phyloP scores from a whole-genome alignment of 805 yeast species.

The Teunomyces cretensis region DNA sequence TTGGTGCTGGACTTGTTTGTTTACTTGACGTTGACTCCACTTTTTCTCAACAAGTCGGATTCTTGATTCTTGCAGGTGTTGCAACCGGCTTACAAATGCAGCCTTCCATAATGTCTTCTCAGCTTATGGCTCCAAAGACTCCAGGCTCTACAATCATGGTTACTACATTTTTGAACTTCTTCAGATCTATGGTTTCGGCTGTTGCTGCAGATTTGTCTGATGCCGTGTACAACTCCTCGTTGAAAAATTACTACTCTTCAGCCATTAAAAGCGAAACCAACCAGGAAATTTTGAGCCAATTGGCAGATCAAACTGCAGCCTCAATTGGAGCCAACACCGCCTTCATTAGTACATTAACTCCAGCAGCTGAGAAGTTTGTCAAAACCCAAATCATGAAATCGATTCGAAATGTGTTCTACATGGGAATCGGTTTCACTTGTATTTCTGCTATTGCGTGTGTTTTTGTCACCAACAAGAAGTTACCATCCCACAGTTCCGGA shows the following conservation, averaged over 20 bases:
- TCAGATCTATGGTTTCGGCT: slow-evolving; percentile 47
- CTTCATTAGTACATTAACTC: slow-evolving; percentile 15
- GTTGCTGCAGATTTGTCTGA: slow-evolving; percentile 44
- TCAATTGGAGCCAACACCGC: slow-evolving; percentile 15
- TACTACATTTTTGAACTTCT: slow-evolving; percentile 45
- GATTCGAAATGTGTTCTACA: slow-evolving; percentile 40
- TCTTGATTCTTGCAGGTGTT: slow-evolving; percentile 47
- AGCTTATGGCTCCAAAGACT: slow-evolving; percentile 50
- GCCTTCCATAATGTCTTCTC: slow-evolving; percentile 43
- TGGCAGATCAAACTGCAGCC: slow-evolving; percentile 14
- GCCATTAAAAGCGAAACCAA: slow-evolving; percentile 9
- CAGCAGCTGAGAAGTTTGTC: slow-evolving; percentile 23
- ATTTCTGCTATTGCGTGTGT: slow-evolving; percentile 28
- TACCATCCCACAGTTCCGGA: slow-evolving; percentile 27
- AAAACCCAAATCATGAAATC: slow-evolving; percentile 35
- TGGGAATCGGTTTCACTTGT: slow-evolving; percentile 35
- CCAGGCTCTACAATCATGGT: slow-evolving; percentile 51
- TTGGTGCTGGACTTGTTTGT: slow-evolving; percentile 46
- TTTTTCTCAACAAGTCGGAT: slow-evolving; percentile 39
- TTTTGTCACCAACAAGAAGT: slow-evolving; percentile 39
- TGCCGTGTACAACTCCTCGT: slow-evolving; percentile 34
- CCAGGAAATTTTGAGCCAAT: slow-evolving; percentile 17
- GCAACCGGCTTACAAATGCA: slow-evolving; percentile 50
- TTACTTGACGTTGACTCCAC: slow-evolving; percentile 42
- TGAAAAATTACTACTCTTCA: slow-evolving; percentile 12